These are phyloP conservation scores for Xylariomycetidae sp. DNA, from an alignment of 2,329 filamentous ascomycete genomes.

Conservation along the genomic window DNA sequence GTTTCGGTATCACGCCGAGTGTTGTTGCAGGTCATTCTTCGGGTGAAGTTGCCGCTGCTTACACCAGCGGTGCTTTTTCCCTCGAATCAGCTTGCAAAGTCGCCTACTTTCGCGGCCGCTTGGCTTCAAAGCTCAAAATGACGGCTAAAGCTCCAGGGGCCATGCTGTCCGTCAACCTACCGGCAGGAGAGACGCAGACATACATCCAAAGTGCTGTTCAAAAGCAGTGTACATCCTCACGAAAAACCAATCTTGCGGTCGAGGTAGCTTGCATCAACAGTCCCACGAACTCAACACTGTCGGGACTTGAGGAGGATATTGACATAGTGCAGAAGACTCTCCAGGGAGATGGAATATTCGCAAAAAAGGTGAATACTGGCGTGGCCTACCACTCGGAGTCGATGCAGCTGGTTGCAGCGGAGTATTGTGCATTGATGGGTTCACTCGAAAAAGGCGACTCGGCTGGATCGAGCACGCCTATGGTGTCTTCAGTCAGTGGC, in stretches of 20 bases:
- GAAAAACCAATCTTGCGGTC: neutral
- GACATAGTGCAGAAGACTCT: constrained; percentile 8
- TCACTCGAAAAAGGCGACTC: no score
- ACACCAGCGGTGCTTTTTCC: constrained; percentile 26
- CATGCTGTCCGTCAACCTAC: no score
- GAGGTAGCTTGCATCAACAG: constrained; percentile 15
- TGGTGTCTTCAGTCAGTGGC: constrained; percentile 6
- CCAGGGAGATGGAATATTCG: constrained; percentile 11
- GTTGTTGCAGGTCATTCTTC: constrained; percentile 33
- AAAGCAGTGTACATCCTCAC: no score
- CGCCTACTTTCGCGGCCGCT: constrained; percentile 6
- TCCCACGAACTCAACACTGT: constrained; percentile 17
- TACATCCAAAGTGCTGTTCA: no score
- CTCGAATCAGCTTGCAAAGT: constrained; percentile 11
- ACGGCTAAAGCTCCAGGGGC: no score
- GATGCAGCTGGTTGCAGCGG: constrained; percentile 18
- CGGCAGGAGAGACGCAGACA: no score
- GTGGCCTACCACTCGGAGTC: constrained; percentile 25
- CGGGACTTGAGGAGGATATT: constrained; percentile 14
- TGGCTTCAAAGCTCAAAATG: constrained; percentile 1
- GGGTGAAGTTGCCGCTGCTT: constrained; percentile 36
- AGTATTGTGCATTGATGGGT: constrained; percentile 2
- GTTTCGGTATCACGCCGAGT: constrained; percentile 22
- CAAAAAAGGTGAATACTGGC: constrained; percentile 13
- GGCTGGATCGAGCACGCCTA: no score